phyloP scores from a whole-genome alignment of 2,329 filamentous ascomycete species.

The Stagonosporopsis tanaceti region DNA sequence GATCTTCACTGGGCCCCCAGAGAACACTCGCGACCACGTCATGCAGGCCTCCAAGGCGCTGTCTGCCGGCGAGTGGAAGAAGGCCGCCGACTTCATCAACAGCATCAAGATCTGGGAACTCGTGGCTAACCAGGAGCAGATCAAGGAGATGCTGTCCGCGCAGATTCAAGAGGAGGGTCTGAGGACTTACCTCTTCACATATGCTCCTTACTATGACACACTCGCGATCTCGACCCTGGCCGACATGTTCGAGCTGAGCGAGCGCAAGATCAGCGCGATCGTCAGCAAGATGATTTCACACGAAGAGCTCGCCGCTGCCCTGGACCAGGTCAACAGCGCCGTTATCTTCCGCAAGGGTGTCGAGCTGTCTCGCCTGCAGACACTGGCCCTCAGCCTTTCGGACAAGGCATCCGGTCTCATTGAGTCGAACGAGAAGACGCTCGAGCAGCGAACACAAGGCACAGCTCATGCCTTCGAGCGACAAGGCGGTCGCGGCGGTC shows the following conservation, averaged over 20 bases:
- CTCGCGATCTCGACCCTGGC: slow-evolving; percentile 85
- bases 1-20: slow-evolving; percentile 96
- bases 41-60: slow-evolving; percentile 99
- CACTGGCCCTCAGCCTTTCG: slow-evolving; percentile 88
- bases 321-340: slow-evolving; percentile 96
- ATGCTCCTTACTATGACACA: slow-evolving; percentile 98
- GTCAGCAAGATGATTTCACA: slow-evolving; percentile 99
- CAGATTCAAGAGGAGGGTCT: slow-evolving; percentile 99
- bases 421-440: slow-evolving; percentile 94
- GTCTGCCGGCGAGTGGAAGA: slow-evolving; percentile 98
- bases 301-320: slow-evolving; percentile 93
- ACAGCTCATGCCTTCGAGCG: slow-evolving; percentile 95
- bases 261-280: slow-evolving; percentile 90
- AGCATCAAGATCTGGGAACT: slow-evolving; percentile 99
- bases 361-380: slow-evolving; percentile 94
- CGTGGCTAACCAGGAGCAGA: slow-evolving; percentile 89
- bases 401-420: slow-evolving; percentile 97
- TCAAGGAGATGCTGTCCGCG: slow-evolving; percentile 96
- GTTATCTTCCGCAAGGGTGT: slow-evolving; percentile 99
- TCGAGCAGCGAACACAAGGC: slow-evolving; percentile 96
- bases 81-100: slow-evolving; percentile 90
- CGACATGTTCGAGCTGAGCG: slow-evolving; percentile 92
- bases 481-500: slow-evolving; percentile 79
- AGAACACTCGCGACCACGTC: slow-evolving; percentile 98
- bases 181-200: slow-evolving; percentile 98